Percentiles rank a stretch among this genome's conserved stretches.
These are phyloP conservation scores for Lathyrus aphaca DNA, from an alignment of 306 rosid species.

Conservation along the genomic window DNA sequence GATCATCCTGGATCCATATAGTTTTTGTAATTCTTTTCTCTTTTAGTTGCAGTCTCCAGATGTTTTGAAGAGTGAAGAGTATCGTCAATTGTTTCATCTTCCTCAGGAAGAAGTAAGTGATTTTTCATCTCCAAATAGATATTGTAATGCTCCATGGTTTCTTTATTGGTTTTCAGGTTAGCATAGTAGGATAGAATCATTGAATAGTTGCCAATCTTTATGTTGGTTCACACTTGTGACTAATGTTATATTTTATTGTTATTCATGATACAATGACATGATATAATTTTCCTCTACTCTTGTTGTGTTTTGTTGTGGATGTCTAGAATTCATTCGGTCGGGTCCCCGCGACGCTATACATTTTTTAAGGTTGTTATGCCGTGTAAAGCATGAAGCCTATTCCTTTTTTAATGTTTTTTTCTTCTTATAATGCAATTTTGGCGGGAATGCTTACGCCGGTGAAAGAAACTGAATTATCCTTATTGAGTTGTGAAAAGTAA, in stretches of 20 bases:
- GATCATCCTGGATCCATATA: not conserved
- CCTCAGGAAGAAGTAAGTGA: conserved; percentile 84
- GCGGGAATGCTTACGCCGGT: conserved; percentile 7
- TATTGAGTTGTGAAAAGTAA: not conserved
- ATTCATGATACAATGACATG: conserved; percentile 27
- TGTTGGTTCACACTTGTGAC: conserved; percentile 27
- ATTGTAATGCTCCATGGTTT: conserved; percentile 4
- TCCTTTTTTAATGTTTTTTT: not conserved
- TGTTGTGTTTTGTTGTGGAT: conserved; percentile 24
- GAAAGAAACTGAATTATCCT: not conserved
- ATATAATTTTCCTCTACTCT: not conserved
- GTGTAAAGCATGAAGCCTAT: conserved; percentile 8
- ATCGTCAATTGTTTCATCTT: conserved; percentile 93
- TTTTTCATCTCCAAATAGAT: conserved; percentile 25
- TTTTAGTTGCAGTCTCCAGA: conserved; percentile 51
- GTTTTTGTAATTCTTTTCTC: not conserved
- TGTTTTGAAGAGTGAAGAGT: conserved; percentile 81
- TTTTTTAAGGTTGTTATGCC: conserved; percentile 20
- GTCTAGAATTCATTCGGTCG: conserved; percentile 3
- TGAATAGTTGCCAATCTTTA: conserved; percentile 21
- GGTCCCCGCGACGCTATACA: not conserved
- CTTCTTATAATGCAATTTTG: conserved; percentile 11
- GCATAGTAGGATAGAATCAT: conserved; percentile 14
- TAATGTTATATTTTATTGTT: conserved; percentile 8
- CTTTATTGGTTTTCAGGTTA: conserved; percentile 23